Evolutionary conservation across 345 rosid genomes (phyloP).

Genomic region (Salix dunnii): DNA sequence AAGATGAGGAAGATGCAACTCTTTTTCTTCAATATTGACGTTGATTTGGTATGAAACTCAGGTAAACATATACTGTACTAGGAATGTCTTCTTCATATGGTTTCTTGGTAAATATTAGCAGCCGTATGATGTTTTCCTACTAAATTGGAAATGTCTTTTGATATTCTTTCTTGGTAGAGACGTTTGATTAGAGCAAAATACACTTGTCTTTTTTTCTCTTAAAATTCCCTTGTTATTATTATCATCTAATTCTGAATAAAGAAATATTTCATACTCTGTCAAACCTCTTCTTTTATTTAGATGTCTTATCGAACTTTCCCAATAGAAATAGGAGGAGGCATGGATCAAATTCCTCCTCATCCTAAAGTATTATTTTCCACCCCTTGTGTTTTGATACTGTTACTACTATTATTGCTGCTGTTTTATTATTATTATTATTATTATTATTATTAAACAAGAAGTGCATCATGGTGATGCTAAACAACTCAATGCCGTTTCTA

Average conservation of each 20-base stretch:
- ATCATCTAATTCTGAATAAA: not conserved
- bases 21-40: conserved; percentile 27
- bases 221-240: not conserved
- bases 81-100: not conserved
- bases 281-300: not conserved
- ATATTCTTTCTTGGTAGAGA: not conserved
- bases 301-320: not conserved
- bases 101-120: not conserved
- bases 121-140: not conserved
- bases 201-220: not conserved
- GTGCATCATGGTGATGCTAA: not conserved
- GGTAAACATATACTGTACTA: conserved; percentile 24
- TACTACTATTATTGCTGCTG: not conserved
- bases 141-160: not conserved
- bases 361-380: not conserved
- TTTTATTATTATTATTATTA: no score
- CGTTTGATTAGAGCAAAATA: not conserved
- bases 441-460: no score
- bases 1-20: conserved; percentile 21
- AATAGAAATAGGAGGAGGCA: not conserved
- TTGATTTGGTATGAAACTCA: conserved; percentile 13
- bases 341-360: not conserved
- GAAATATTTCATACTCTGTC: not conserved
- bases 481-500: not conserved
- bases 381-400: not conserved